phyloP scores from a whole-genome alignment of 139 green algal genomes.

The Closterium sp. region DNA sequence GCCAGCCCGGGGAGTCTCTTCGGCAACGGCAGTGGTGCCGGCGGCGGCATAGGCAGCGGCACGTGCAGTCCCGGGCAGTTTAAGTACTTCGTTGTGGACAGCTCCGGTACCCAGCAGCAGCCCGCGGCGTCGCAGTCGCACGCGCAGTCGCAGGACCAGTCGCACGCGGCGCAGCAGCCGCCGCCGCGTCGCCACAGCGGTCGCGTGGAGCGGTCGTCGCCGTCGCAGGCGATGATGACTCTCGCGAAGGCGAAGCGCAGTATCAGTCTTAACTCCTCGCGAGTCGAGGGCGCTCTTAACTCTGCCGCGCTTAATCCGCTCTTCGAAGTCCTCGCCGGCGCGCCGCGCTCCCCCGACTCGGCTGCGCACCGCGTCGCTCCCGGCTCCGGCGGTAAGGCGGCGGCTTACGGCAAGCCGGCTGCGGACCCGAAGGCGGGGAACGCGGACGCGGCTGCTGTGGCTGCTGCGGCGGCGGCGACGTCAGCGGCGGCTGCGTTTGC shows the following conservation, averaged over 20 bases:
- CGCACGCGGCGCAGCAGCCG: neutral
- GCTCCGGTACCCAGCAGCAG: neutral
- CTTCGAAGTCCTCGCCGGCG: neutral
- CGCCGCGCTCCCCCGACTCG: neutral
- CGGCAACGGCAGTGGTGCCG: too few relatives aligned
- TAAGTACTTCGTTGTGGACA: neutral
- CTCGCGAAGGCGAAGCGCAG: neutral
- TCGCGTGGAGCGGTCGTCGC: neutral
- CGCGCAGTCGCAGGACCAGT: neutral
- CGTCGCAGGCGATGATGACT: neutral
- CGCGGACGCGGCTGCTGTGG: neutral
- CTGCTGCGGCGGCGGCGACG: neutral
- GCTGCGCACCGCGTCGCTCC: neutral
- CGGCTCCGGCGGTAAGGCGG: neutral
- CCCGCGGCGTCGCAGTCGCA: neutral
- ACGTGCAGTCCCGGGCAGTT: neutral
- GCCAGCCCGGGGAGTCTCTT: neutral
- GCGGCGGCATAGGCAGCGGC: neutral
- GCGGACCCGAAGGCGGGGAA: neutral
- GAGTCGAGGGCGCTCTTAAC: neutral
- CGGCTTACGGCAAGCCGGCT: neutral
- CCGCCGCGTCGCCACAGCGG: neutral
- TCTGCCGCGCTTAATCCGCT: neutral
- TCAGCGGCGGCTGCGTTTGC: too few relatives aligned
- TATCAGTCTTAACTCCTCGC: neutral